A percentile compares a stretch with the other conserved stretches of the same genome.
Conservation (phyloP, 352 stramenopile genomes). For the Phytophthora pistaciae region DNA sequence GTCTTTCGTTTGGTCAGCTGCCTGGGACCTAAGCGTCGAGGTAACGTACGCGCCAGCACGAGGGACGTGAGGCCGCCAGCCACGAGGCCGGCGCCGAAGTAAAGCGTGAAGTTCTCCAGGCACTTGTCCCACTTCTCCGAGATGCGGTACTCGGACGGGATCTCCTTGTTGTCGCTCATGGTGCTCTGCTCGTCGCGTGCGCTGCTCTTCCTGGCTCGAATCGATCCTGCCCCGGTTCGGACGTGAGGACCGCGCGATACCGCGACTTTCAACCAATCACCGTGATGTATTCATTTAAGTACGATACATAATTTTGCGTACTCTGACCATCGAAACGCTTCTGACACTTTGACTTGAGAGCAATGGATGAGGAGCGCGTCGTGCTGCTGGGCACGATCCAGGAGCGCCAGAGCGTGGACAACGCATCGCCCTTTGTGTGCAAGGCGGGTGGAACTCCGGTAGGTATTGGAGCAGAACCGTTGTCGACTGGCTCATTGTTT, state of each 20-base stretch:
- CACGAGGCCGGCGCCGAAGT: slow-evolving; percentile 86
- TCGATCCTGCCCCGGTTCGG: slow-evolving; percentile 30
- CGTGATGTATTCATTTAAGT: slow-evolving; percentile 15
- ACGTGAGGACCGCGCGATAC: slow-evolving; percentile 39
- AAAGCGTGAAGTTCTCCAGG: slow-evolving; percentile 89
- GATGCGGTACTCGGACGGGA: slow-evolving; percentile 91
- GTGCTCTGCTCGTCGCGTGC: slow-evolving; percentile 2
- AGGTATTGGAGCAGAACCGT: slow-evolving; percentile 11
- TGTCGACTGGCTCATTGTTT: neutral
- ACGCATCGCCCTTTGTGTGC: slow-evolving; percentile 73
- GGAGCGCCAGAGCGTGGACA: slow-evolving; percentile 72
- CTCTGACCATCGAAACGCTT: slow-evolving; percentile 26
- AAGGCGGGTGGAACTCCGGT: slow-evolving; percentile 84
- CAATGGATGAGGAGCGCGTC: slow-evolving; percentile 65
- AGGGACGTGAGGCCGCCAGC: slow-evolving; percentile 84
- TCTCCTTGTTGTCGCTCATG: slow-evolving; percentile 68
- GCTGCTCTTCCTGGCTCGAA: slow-evolving; percentile 4
- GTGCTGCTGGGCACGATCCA: slow-evolving; percentile 80
- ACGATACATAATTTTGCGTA: slow-evolving; percentile 7
- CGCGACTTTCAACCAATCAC: slow-evolving; percentile 29
- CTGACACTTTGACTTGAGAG: slow-evolving; percentile 4
- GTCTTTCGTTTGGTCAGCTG: neutral
- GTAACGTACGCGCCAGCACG: slow-evolving; percentile 80
- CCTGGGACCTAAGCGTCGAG: neutral
- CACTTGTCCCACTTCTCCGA: slow-evolving; percentile 93